A percentile compares a stretch with the other conserved stretches of the same genome.
Evolutionary conservation across 805 yeast genomes (phyloP).

Genomic region (Groenewaldozyma tartarivorans): DNA sequence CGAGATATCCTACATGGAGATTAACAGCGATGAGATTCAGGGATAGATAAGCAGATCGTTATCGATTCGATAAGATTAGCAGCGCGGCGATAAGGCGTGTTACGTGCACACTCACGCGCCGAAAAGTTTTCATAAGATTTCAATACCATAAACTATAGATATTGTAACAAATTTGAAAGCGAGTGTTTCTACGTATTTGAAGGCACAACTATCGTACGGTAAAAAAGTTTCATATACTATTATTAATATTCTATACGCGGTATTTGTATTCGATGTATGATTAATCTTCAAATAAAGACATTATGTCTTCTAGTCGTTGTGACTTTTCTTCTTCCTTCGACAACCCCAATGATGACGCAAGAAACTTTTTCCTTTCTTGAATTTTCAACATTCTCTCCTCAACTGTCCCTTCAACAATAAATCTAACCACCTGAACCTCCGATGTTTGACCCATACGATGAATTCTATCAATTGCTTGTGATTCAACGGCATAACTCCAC

Average conservation of each 20-base stretch:
- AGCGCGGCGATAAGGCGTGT: too few relatives aligned
- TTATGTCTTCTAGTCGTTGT: constrained; percentile 29
- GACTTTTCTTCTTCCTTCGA: constrained; percentile 28
- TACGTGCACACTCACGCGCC: too few relatives aligned
- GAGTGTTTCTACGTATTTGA: not conserved
- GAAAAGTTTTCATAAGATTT: too few relatives aligned
- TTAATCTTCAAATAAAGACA: constrained; percentile 23
- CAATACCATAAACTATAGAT: too few relatives aligned
- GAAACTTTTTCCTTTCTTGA: constrained; percentile 60
- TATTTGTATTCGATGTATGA: too few relatives aligned
- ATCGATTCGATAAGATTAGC: too few relatives aligned
- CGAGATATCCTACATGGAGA: too few relatives aligned
- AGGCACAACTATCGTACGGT: not conserved
- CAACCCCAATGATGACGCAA: constrained; percentile 26
- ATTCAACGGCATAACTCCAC: constrained; percentile 92
- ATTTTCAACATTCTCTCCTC: constrained; percentile 83
- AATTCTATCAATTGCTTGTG: constrained; percentile 84
- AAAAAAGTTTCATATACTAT: not conserved
- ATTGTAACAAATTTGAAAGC: too few relatives aligned
- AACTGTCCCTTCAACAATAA: constrained; percentile 72
- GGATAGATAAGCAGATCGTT: too few relatives aligned
- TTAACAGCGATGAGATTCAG: too few relatives aligned
- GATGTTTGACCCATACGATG: constrained; percentile 82
- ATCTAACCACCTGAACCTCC: constrained; percentile 65
- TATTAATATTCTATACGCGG: not conserved